Evolutionary conservation across 169 alveolate genomes (phyloP), one percentile per base, ranked within the genome.

Genomic region (Plasmodium adleri): DNA sequence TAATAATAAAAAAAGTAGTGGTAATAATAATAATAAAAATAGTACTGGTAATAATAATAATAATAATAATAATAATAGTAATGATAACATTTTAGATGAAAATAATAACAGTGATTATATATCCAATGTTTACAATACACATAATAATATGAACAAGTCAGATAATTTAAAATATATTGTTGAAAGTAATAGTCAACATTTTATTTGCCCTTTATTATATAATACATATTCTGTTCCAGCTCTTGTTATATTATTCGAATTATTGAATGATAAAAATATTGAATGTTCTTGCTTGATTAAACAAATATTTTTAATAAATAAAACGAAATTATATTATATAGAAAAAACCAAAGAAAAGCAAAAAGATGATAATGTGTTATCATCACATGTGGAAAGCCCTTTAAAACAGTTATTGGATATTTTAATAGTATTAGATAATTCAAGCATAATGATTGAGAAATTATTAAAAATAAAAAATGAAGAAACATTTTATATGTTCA

Each of bases 361-460:
- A 47, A 13, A 56, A 2, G 10, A 0, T 28, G 39, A 28, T 39
- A 39, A 39, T 5, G 7, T 39, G 7, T 6, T 39, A 39, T 12
- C 10, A 4, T 32, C 58, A 20, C 52, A 39, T 47, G 91, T 56
- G 0, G 72, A 50, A 28, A 24, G 78, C n/a, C 92, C 92, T 15
- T 74, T 86, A 72, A 86, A 86, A n/a, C 92, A 86, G 15, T 12
- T 86, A 60, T 54, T 86, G 8, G 85, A 54, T 39, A 60, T 72
- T n/a, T 26, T 86, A 66, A 72, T 86, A 6, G 62, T 58, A 32
- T 50, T 72, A 43, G 76, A 72, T 47, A 47, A 47, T 3, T 28
- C 88, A 12, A 86, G 92, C n/a, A 86, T 86, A 3, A 47, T 86
- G 72, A 72, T 86, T 47, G 92, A 86, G 47, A 86, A 72, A 15